Evolutionary conservation across 208 protist genomes (phyloP), one percentile per base, ranked within the genome.

Genomic region (Leishmania major): DNA sequence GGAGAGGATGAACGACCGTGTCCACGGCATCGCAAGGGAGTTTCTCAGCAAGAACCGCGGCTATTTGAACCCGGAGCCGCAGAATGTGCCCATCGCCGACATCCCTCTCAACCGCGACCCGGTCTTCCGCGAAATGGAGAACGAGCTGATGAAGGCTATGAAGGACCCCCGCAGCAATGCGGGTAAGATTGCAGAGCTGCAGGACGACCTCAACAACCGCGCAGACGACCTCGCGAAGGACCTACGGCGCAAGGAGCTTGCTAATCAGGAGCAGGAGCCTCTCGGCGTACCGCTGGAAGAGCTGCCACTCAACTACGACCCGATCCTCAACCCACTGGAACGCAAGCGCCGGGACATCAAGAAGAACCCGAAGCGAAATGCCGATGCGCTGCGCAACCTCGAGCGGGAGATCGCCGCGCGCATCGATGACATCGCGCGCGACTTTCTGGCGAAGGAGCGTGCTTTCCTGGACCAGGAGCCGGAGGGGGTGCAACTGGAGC

Each of bases 71-170:
- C 83, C 84, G 6, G 87, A 93, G 84, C 90, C 91, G 69, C 76
- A 91, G 79, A 92, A 90, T 78, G 92, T 95, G 31, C 91, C 92
- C 17, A 66, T 95, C 37, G 88, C 74, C 31, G 86, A 91, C 71
- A 45, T 97, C 22, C 90, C 93, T 37, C 89, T 95, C 59, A 94
- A 95, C 78, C 82, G 84, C 64, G 93, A 97, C 70, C 81, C 84
- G n/a, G 35, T 90, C 72, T 97, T 97, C 87, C 90, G 89, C 53
- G 87, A 93, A 62, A 90, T 95, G 87, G 92, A 97, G 89, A 81
- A 80, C 77, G 93, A 90, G 64, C 86, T 94, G 71, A 74, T 95
- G 76, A 85, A 87, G 83, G 81, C 88, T 17, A 89, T 90, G 81
- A 93, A 91, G 76, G 89, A 94, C 76, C 84, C 87, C 75, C 79